A percentile compares a stretch with the other conserved stretches of the same genome.
Conservation (phyloP, 352 stramenopile genomes). For the Phytophthora crassamura region DNA sequence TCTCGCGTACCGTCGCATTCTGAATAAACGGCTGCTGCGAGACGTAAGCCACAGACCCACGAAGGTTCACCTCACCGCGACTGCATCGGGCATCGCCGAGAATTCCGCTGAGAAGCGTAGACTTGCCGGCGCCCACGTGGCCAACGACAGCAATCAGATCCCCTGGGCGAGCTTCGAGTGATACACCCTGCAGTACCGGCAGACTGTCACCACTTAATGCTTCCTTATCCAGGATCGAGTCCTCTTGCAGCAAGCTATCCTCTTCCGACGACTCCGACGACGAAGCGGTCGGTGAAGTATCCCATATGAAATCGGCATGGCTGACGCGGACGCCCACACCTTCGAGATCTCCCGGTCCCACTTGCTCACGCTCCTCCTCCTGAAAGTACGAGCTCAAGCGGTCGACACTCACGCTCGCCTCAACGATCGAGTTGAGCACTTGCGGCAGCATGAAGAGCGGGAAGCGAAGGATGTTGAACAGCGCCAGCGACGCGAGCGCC, state of each 20-base stretch:
- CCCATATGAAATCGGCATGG: conserved; percentile 71
- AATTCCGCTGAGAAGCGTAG: conserved; percentile 71
- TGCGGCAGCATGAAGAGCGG: conserved; percentile 97
- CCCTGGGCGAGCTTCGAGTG: conserved; percentile 70
- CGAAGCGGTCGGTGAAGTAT: conserved; percentile 47
- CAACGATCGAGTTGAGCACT: conserved; percentile 95
- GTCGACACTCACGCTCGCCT: conserved; percentile 82
- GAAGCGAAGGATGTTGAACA: conserved; percentile 98
- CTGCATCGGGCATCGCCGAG: conserved; percentile 65
- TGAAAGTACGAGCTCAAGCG: conserved; percentile 65
- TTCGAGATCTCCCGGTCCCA: conserved; percentile 76
- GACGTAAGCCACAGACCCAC: conserved; percentile 94
- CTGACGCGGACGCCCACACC: conserved; percentile 45
- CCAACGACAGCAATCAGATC: conserved; percentile 72
- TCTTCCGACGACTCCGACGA: conserved; percentile 31
- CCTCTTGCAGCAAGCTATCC: conserved; percentile 37
- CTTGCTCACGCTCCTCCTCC: conserved; percentile 70
- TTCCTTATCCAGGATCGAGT: conserved; percentile 38
- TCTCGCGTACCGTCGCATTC: conserved; percentile 96
- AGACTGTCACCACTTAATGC: conserved; percentile 18
- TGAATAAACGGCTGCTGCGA: conserved; percentile 97
- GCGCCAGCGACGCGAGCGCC: conserved; percentile 86
- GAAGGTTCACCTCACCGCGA: conserved; percentile 60
- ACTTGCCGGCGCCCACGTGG: conserved; percentile 70
- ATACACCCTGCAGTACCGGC: conserved; percentile 58